phyloP scores from a whole-genome alignment of 345 rosid species.

The Kernera saxatilis region DNA sequence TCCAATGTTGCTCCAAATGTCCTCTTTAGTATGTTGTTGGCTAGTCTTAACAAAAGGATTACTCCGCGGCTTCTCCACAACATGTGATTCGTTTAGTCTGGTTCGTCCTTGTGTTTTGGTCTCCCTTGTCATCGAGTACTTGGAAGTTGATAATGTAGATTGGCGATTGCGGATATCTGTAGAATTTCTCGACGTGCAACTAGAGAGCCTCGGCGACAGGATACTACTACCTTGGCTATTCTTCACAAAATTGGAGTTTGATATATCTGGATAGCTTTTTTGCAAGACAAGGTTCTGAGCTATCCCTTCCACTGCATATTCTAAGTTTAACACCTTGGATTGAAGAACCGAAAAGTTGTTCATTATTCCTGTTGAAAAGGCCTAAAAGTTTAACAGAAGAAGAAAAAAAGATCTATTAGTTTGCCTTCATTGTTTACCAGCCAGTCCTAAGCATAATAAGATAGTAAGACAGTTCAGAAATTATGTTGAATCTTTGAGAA shows the following conservation, averaged over 20 bases:
- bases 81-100: slow-evolving; percentile 44
- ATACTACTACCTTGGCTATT: slow-evolving; percentile 37
- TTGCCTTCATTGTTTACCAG: background rate
- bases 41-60: slow-evolving; percentile 32
- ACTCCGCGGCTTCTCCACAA: slow-evolving; percentile 36
- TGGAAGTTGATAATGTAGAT: slow-evolving; percentile 42
- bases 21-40: slow-evolving; percentile 38
- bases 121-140: slow-evolving; percentile 48
- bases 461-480: background rate
- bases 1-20: slow-evolving; percentile 40
- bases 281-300: slow-evolving; percentile 36
- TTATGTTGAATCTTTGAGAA: background rate
- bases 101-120: slow-evolving; percentile 46
- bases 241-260: slow-evolving; percentile 43
- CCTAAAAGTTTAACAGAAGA: slow-evolving; percentile 40
- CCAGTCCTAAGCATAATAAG: background rate
- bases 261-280: slow-evolving; percentile 42
- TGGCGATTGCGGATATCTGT: slow-evolving; percentile 45
- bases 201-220: slow-evolving; percentile 61
- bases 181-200: slow-evolving; percentile 65
- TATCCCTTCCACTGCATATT: slow-evolving; percentile 59
- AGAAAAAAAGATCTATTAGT: background rate
- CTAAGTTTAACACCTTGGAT: slow-evolving; percentile 73
- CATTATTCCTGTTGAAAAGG: slow-evolving; percentile 56
- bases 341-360: slow-evolving; percentile 59